Conservation (phyloP, 1,284 basidiomycete genomes). For the Apiotrichum mycotoxinovorans region DNA sequence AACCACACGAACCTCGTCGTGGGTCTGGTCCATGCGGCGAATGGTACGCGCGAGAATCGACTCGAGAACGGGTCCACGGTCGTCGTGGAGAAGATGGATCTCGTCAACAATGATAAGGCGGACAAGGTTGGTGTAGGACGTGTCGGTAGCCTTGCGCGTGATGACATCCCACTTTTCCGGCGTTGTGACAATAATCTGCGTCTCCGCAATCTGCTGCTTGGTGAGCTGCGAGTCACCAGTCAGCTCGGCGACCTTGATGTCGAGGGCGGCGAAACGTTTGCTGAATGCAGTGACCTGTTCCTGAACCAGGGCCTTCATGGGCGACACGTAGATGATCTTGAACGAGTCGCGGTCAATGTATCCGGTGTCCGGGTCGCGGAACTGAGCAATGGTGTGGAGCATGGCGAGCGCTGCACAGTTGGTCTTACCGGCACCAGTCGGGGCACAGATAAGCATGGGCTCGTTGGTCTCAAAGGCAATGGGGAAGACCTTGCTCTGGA, state of each 20-base stretch:
- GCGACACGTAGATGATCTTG: conserved; percentile 98
- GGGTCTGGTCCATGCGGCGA: conserved; percentile 89
- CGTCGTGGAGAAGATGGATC: conserved; percentile 96
- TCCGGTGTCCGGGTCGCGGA: conserved; percentile 76
- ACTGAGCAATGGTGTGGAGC: conserved; percentile 79
- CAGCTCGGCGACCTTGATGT: conserved; percentile 87
- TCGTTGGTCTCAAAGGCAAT: conserved; percentile 93
- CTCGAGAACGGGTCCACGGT: conserved; percentile 96
- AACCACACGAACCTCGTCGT: conserved; percentile 86
- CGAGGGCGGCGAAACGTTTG: conserved; percentile 74
- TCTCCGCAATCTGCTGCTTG: conserved; percentile 94
- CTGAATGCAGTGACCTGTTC: conserved; percentile 95
- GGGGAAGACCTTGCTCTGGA: conserved; percentile 92
- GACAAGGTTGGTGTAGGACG: conserved; percentile 94
- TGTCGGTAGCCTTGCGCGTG: conserved; percentile 95
- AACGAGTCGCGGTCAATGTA: conserved; percentile 84
- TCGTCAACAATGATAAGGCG: conserved; percentile 97
- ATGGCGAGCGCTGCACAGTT: conserved; percentile 97
- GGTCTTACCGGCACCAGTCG: conserved; percentile 99
- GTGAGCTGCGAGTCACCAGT: conserved; percentile 98
- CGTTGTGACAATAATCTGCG: conserved; percentile 98
- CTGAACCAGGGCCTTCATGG: conserved; percentile 98
- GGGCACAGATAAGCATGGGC: conserved; percentile 92
- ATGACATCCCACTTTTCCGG: conserved; percentile 99
- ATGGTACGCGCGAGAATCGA: conserved; percentile 88